Percentiles rank a stretch among this genome's conserved stretches.
Conservation (phyloP, 768 basidiomycete species). For the Gymnopilus junonius region DNA sequence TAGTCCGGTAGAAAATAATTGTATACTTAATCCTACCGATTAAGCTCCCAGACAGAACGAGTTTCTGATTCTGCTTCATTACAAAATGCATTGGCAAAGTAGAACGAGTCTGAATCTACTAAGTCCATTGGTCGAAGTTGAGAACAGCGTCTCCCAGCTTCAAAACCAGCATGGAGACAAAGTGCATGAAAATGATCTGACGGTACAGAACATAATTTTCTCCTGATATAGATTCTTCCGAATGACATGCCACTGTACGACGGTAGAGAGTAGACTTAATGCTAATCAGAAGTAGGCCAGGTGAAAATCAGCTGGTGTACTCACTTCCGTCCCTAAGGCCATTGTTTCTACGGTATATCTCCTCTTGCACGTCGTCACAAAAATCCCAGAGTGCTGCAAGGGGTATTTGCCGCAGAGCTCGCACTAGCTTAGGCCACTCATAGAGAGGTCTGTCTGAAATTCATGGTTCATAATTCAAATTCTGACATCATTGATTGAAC, state of each 20-base stretch:
- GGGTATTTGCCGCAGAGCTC: slow-evolving; percentile 16
- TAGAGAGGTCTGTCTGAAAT: background rate
- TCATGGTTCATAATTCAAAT: background rate
- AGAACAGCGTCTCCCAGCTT: slow-evolving; percentile 9
- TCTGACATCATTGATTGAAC: too few species aligned
- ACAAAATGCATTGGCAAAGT: too few species aligned
- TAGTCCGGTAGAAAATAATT: background rate
- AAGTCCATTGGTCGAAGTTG: background rate
- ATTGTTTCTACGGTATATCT: slow-evolving; percentile 18
- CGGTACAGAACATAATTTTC: slow-evolving; percentile 10
- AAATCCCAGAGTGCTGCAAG: slow-evolving; percentile 9
- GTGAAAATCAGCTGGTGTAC: background rate
- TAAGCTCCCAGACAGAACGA: background rate
- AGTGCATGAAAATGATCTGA: slow-evolving; percentile 8
- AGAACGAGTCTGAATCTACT: background rate
- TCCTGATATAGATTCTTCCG: slow-evolving; percentile 13
- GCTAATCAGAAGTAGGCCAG: background rate
- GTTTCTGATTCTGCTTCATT: background rate
- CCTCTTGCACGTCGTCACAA: slow-evolving; percentile 16
- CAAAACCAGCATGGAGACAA: slow-evolving; percentile 8
- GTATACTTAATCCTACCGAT: background rate
- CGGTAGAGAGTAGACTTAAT: slow-evolving; percentile 8
- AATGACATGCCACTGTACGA: slow-evolving; percentile 6
- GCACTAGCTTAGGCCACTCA: slow-evolving; percentile 13
- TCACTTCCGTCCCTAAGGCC: slow-evolving; percentile 16